Conservation (phyloP, 495 filamentous ascomycete species). For the Aspergillus biplanus region DNA sequence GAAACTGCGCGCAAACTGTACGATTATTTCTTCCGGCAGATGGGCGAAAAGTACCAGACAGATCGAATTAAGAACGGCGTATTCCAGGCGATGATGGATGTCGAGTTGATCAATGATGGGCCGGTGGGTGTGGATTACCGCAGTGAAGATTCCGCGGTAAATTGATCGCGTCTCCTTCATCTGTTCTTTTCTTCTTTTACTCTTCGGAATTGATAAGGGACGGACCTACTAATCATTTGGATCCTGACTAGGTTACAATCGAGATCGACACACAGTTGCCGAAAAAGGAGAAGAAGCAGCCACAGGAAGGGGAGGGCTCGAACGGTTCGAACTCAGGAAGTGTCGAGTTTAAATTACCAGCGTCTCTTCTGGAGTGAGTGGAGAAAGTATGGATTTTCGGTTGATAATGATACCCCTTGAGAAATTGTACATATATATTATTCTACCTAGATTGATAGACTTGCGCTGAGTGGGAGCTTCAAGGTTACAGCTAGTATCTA, state of each 20-base stretch:
- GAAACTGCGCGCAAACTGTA: conserved; percentile 81
- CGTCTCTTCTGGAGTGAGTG: conserved; percentile 43
- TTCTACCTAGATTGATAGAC: not conserved
- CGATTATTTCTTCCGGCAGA: conserved; percentile 75
- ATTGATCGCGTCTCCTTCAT: conserved; percentile 39
- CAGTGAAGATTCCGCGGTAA: conserved; percentile 68
- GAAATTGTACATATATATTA: conserved; percentile 13
- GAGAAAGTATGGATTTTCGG: not conserved
- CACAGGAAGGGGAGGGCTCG: conserved; percentile 24
- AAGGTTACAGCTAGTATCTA: not conserved
- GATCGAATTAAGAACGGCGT: conserved; percentile 91
- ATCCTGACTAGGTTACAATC: conserved; percentile 60
- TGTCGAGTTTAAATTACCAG: conserved; percentile 43
- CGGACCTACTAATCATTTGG: conserved; percentile 23
- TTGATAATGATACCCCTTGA: conserved; percentile 16
- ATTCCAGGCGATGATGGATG: conserved; percentile 99
- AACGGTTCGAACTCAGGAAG: conserved; percentile 17
- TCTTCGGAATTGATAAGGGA: not conserved
- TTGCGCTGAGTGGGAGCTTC: no score
- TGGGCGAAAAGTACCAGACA: conserved; percentile 69
- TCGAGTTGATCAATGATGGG: conserved; percentile 90
- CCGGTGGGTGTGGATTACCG: conserved; percentile 79
- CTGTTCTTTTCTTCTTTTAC: conserved; percentile 17
- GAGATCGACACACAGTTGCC: conserved; percentile 66
- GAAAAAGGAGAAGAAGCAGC: conserved; percentile 48